Evolutionary conservation across 148 eudicot genomes (phyloP), one percentile per base, ranked within the genome.

Genomic region (Rhododendron williamsianum): DNA sequence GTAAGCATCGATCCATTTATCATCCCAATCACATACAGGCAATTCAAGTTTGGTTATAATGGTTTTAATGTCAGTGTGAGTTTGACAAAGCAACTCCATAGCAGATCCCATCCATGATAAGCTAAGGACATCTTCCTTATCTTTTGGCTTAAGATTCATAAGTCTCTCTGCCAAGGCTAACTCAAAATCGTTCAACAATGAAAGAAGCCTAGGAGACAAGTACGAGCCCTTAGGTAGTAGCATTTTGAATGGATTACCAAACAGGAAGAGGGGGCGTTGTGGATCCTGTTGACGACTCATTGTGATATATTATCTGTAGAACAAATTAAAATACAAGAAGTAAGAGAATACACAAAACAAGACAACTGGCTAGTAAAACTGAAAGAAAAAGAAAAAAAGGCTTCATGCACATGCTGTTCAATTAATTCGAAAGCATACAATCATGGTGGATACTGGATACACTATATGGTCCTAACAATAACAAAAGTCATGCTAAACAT

Each of bases 1-100:
- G 89, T 97, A 97, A 9, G 93, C 89, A 85, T 97, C 96, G 30
- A 97, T 90, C 98, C 98, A 97, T 54, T 93, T 97, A 73, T 93
- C 92, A 85, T 97, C 96, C 99, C 99, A 97, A 45, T 94, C 91
- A 85, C 82, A 86, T 0, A 92, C 93, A 2, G 99, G 99, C 7
- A 97, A 89, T 52, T 94, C 98, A 81, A 97, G 98, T 23, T 91
- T 92, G 4, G 95, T 89, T 33, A 95, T 94, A 9, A 97, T 80
- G 16, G 91, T 76, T 85, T 92, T 95, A 7, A 97, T 90, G 85
- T 97, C 98, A 21, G 78, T 84, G 71, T 95, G 99, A 15, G 94
- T 92, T 88, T 88, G 92, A 65, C 93, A 93, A 33, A 97, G 96
- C 43, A 88, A 54, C 76, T 92, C 92, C 83, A 92, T 80, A 2